Base-by-base conservation (phyloP, 192 early-diverging fungal genomes). In the Coemansia sp. region DNA sequence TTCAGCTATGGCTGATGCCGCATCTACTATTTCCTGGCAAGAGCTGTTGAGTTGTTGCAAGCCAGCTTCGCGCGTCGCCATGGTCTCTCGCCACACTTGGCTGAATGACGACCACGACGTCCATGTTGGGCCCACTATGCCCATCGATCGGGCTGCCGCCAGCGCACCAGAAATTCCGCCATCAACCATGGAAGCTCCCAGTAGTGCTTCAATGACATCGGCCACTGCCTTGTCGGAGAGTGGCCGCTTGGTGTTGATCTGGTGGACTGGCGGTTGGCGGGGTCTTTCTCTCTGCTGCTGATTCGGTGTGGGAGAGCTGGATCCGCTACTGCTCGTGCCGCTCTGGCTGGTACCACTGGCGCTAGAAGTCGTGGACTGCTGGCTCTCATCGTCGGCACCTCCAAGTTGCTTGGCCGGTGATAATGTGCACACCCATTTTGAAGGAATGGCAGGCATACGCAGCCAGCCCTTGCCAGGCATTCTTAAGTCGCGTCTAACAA, bases 151-250 rank as follows among this genome's bases (percentile, higher is more conserved):
- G 1, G 86, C 85, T 3, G 76, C 64, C 14, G 55, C 46, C 18
- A 89, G 56, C 0, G 81, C 88, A 3, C 60, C 65, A 17, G 73
- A 74, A 4, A 78, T 41, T 3, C 83, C 81, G 30, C 81, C 78
- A 29, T 82, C 80, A 5, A 88, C 43, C 40, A 82, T 84, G 0
- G 87, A 78, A 0, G 88, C 93, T 0, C 92, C 93, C 15, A 96
- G 61, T 5, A 88, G 70, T 0, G 93, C 85, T 60, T 96, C 93
- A 1, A 96, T 78, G 29, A 87, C 65, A 75, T 96, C 93, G 0
- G 93, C 93, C 25, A 92, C 60, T 0, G 86, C 84, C 42, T 96
- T 96, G 51, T 91, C 85, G 4, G 87, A 88, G n/a, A 94, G 73
- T 33, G 42, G 25, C 10, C 56, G 59, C 17, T 15, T 23, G n/a